A percentile compares a stretch with the other conserved stretches of the same genome.
phyloP scores from a whole-genome alignment of 1,139 yeast genomes.

The Candida tetrigidarum region DNA sequence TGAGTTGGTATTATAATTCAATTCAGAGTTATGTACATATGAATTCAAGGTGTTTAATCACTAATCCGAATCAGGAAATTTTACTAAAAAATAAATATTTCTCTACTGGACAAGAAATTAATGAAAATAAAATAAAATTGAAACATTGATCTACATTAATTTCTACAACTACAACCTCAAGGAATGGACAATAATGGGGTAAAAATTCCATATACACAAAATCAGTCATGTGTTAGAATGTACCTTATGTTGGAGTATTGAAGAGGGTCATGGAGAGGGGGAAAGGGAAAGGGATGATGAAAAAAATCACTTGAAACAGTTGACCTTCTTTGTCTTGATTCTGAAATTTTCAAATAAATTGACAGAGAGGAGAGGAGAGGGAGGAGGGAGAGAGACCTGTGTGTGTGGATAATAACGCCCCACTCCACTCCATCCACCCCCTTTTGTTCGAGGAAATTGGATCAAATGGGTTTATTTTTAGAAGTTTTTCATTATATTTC shows the following conservation, averaged over 20 bases:
- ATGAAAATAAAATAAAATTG: too few relatives aligned
- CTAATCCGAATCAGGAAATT: slow-evolving; percentile 9
- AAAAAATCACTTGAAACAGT: background rate
- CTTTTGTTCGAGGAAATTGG: background rate
- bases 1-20: background rate
- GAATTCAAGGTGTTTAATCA: slow-evolving; percentile 3
- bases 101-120: background rate
- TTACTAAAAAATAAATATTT: too few relatives aligned
- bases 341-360: too few relatives aligned
- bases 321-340: too few relatives aligned
- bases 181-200: too few relatives aligned
- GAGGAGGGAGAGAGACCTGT: too few relatives aligned
- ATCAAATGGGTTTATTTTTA: background rate
- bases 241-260: background rate
- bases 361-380: too few relatives aligned
- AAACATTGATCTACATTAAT: too few relatives aligned
- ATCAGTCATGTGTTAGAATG: background rate
- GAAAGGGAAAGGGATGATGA: background rate
- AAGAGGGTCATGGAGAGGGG: background rate
- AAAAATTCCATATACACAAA: too few relatives aligned
- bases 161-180: too few relatives aligned
- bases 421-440: too few relatives aligned
- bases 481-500: background rate
- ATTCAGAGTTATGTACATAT: background rate
- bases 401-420: too few relatives aligned